phyloP scores from a whole-genome alignment of 768 basidiomycete genomes.

The Trametes sanguinea region DNA sequence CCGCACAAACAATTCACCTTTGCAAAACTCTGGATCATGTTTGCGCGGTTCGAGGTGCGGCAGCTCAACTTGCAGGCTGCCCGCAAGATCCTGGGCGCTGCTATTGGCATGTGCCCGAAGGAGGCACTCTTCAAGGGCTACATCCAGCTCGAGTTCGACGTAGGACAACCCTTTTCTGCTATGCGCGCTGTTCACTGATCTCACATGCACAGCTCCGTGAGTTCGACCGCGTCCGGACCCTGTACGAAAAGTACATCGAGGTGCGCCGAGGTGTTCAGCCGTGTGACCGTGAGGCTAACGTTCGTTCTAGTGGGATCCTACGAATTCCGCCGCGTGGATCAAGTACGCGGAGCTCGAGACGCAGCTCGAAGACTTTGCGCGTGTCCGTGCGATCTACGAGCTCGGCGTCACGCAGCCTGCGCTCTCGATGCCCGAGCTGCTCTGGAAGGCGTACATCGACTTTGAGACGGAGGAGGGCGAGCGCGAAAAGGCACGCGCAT shows the following conservation, averaged over 20 bases:
- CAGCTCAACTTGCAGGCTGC: conserved; percentile 80
- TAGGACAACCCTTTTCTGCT: conserved; percentile 36
- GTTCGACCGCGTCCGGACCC: conserved; percentile 87
- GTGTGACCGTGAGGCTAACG: background rate
- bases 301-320: conserved; percentile 69
- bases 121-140: conserved; percentile 95
- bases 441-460: conserved; percentile 96
- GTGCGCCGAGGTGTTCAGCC: background rate
- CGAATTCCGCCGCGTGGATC: conserved; percentile 94
- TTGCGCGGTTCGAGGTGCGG: conserved; percentile 90
- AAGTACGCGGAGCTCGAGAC: conserved; percentile 92
- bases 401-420: conserved; percentile 81
- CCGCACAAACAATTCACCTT: conserved; percentile 98
- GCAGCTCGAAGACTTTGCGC: conserved; percentile 81
- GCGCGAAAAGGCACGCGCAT: conserved; percentile 73
- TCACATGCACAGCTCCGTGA: conserved; percentile 68
- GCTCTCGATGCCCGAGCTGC: conserved; percentile 91
- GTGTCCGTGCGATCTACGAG: conserved; percentile 93
- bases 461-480: conserved; percentile 96
- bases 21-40: conserved; percentile 93
- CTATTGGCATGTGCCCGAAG: conserved; percentile 96
- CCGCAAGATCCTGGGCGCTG: conserved; percentile 84
- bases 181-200: conserved; percentile 9
- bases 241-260: conserved; percentile 95
- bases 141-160: conserved; percentile 90